A percentile compares a stretch with the other conserved stretches of the same genome.
phyloP scores from a whole-genome alignment of 2,329 filamentous ascomycete genomes.

The Diplocarpon rosae region DNA sequence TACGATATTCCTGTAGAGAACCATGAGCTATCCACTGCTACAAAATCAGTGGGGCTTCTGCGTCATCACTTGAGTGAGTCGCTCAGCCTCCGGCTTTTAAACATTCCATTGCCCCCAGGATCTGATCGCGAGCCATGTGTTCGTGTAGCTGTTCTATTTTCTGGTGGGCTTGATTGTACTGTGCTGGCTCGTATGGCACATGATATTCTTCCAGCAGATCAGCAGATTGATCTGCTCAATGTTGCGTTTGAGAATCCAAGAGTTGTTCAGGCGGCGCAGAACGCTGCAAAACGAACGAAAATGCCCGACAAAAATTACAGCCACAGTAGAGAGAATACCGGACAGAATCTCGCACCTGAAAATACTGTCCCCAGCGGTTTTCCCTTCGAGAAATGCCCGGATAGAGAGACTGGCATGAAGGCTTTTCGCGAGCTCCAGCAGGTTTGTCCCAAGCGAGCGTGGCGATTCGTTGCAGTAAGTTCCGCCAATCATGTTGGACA shows the following conservation, averaged over 20 bases:
- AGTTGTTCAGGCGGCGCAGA: slow-evolving; percentile 45
- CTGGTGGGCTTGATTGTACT: slow-evolving; percentile 87
- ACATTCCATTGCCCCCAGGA: slow-evolving; percentile 49
- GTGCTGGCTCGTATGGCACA: slow-evolving; percentile 72
- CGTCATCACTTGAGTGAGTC: slow-evolving; percentile 46
- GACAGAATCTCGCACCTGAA: not conserved
- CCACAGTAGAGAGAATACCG: not conserved
- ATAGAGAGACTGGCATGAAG: slow-evolving; percentile 74
- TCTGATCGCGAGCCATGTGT: slow-evolving; percentile 29
- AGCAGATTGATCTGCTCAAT: slow-evolving; percentile 80
- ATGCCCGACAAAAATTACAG: slow-evolving; percentile 1
- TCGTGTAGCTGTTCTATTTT: slow-evolving; percentile 74
- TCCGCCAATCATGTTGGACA: not conserved
- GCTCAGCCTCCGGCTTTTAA: slow-evolving; percentile 50
- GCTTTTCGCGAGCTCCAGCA: slow-evolving; percentile 64
- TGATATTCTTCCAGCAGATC: slow-evolving; percentile 56
- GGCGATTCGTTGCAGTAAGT: slow-evolving; percentile 69
- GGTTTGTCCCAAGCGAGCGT: slow-evolving; percentile 59
- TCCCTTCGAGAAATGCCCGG: slow-evolving; percentile 75
- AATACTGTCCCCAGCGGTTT: slow-evolving; percentile 5
- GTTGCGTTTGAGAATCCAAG: slow-evolving; percentile 94
- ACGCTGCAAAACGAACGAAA: slow-evolving; percentile 25
- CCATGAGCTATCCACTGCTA: slow-evolving; percentile 29
- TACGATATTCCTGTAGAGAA: slow-evolving; percentile 29
- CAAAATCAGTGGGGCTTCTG: slow-evolving; percentile 42